phyloP scores from a whole-genome alignment of 768 basidiomycete genomes.

The Galerina sulciceps region DNA sequence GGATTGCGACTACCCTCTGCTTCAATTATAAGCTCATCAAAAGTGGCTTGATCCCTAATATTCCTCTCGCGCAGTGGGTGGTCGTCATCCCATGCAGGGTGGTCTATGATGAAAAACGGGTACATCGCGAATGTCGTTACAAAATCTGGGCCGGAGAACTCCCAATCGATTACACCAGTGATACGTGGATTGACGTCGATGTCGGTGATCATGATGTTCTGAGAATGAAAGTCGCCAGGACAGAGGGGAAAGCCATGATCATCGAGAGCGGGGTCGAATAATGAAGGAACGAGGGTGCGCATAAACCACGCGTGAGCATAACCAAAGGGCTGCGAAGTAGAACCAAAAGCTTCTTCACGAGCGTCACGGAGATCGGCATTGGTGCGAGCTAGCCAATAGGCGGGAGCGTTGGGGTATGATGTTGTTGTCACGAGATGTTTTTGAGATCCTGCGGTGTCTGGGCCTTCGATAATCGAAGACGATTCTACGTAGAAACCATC shows the following conservation, averaged over 20 bases:
- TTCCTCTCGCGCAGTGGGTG: conserved; percentile 1
- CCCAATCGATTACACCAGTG: conserved; percentile 21
- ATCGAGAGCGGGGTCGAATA: conserved; percentile 17
- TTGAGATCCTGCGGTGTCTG: not conserved
- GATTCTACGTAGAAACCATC: conserved; percentile 1
- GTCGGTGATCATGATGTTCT: conserved; percentile 23
- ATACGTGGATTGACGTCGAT: conserved; percentile 7
- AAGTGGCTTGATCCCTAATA: conserved; percentile 7
- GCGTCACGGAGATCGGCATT: not conserved
- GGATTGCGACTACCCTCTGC: not conserved
- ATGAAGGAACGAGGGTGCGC: conserved; percentile 7
- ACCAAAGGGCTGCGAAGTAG: not conserved
- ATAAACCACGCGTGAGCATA: not conserved
- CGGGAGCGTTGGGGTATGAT: not conserved
- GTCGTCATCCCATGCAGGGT: conserved; percentile 6
- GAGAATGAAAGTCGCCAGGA: conserved; percentile 25
- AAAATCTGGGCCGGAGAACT: conserved; percentile 15
- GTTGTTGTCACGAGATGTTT: not conserved
- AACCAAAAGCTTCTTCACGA: not conserved
- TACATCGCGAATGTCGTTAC: conserved; percentile 2
- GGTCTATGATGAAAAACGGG: conserved; percentile 8
- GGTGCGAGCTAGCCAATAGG: conserved; percentile 9
- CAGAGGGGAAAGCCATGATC: conserved; percentile 14
- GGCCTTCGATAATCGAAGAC: not conserved
- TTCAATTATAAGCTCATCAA: conserved; percentile 3